Percentiles rank a stretch among this genome's conserved stretches.
These are phyloP conservation scores for Akanthomyces lecanii DNA, from an alignment of 2,329 filamentous ascomycete genomes.

Conservation along the genomic window DNA sequence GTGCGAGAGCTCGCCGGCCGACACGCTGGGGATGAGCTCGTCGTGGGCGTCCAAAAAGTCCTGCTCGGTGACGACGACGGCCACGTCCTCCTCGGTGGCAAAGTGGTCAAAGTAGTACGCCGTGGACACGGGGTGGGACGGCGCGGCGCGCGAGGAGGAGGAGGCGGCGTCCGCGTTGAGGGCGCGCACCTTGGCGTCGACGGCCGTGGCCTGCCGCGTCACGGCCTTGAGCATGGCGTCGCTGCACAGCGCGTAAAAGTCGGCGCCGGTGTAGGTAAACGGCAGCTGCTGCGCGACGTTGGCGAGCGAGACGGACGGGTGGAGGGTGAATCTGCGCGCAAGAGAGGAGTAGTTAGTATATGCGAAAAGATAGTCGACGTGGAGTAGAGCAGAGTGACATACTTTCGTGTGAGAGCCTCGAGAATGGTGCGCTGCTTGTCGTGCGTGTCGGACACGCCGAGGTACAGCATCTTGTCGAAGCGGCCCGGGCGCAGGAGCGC, in stretches of 20 bases:
- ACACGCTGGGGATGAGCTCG: conserved; percentile 91
- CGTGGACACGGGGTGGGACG: conserved; percentile 61
- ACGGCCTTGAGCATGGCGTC: conserved; percentile 99
- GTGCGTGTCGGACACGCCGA: conserved; percentile 94
- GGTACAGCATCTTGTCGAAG: conserved; percentile 98
- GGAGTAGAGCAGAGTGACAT: conserved; percentile 26
- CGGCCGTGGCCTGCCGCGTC: conserved; percentile 77
- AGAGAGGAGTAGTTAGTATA: conserved; percentile 7
- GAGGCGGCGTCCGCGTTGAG: conserved; percentile 50
- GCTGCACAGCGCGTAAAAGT: conserved; percentile 94
- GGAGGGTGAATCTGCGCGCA: conserved; percentile 70
- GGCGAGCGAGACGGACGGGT: conserved; percentile 71
- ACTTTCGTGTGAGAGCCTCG: conserved; percentile 92
- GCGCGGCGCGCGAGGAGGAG: conserved; percentile 17
- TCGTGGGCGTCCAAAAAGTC: conserved; percentile 79
- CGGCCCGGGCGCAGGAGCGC: conserved; percentile 83
- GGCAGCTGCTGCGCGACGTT: conserved; percentile 73
- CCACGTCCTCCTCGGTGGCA: conserved; percentile 74
- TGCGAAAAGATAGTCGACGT: not conserved
- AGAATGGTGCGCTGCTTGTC: conserved; percentile 94
- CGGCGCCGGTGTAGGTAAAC: conserved; percentile 95
- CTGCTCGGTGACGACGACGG: conserved; percentile 81
- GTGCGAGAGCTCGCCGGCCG: conserved; percentile 83
- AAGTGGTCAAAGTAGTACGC: conserved; percentile 96
- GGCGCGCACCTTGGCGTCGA: conserved; percentile 75